A percentile compares a stretch with the other conserved stretches of the same genome.
Conservation (phyloP, 1,284 basidiomycete species). For the Ustilago vetiveriae region DNA sequence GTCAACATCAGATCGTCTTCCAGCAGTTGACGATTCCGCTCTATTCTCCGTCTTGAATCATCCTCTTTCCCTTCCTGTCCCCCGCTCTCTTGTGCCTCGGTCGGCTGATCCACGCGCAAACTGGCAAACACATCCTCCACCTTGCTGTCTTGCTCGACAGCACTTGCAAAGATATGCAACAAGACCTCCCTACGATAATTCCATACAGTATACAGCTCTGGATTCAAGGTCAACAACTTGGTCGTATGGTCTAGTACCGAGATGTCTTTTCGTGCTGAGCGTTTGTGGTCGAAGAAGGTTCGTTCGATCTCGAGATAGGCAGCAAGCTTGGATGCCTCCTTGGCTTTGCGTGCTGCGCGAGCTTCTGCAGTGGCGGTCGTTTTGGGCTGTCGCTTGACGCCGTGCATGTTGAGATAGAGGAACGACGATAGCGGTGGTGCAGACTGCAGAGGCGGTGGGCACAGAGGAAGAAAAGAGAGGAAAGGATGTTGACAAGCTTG, state of each 20-base stretch:
- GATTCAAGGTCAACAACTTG: conserved; percentile 58
- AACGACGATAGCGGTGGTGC: too few species aligned
- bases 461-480: not conserved
- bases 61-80: not conserved
- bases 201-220: conserved; percentile 65
- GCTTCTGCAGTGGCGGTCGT: conserved; percentile 29
- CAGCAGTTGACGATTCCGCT: conserved; percentile 21
- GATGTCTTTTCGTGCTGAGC: conserved; percentile 13
- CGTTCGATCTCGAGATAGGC: conserved; percentile 48
- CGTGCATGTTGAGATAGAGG: conserved; percentile 26
- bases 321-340: conserved; percentile 51
- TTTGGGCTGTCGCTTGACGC: conserved; percentile 45
- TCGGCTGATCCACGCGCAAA: conserved; percentile 4
- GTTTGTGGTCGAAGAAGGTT: conserved; percentile 42
- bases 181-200: conserved; percentile 61
- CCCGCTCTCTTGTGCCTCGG: not conserved
- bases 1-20: conserved; percentile 61
- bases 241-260: conserved; percentile 53
- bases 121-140: conserved; percentile 49
- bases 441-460: not conserved
- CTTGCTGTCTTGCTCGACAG: not conserved
- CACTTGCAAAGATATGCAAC: conserved; percentile 30
- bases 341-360: conserved; percentile 49
- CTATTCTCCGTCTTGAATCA: not conserved
- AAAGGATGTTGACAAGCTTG: too few species aligned